Evolutionary conservation across 352 stramenopile species (phyloP).

Genomic region (Sclerospora graminicola): DNA sequence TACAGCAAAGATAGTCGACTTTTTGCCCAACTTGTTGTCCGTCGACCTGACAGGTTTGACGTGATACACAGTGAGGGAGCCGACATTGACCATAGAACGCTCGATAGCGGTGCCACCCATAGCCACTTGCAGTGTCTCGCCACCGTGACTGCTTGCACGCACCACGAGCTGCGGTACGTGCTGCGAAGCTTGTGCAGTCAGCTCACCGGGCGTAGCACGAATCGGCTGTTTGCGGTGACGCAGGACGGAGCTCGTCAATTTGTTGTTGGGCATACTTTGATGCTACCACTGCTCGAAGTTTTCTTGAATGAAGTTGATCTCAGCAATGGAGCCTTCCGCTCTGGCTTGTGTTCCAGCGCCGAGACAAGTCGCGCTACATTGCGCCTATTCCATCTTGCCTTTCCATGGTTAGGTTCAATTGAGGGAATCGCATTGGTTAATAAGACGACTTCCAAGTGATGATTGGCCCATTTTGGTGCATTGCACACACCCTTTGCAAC

Average conservation of each 20-base stretch:
- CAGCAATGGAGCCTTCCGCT: too few species aligned
- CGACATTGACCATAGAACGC: slow-evolving; percentile 47
- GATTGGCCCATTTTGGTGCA: slow-evolving; percentile 9
- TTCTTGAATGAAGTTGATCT: slow-evolving; percentile 20
- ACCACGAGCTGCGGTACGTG: slow-evolving; percentile 35
- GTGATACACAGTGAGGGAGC: slow-evolving; percentile 48
- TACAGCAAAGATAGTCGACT: slow-evolving; percentile 46
- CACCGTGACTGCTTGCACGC: slow-evolving; percentile 18
- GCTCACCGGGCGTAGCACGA: slow-evolving; percentile 9
- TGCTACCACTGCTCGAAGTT: slow-evolving; percentile 10
- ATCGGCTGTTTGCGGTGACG: slow-evolving; percentile 17
- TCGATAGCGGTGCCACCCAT: slow-evolving; percentile 59
- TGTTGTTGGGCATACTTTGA: slow-evolving; percentile 23
- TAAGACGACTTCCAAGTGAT: background rate
- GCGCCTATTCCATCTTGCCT: slow-evolving; percentile 16
- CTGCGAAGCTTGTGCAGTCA: slow-evolving; percentile 4
- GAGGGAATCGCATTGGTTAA: slow-evolving; percentile 1
- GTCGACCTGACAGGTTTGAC: slow-evolving; percentile 35
- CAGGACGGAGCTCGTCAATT: slow-evolving; percentile 14
- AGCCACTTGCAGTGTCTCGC: slow-evolving; percentile 27
- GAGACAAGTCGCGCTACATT: slow-evolving; percentile 9
- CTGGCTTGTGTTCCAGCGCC: slow-evolving; percentile 4
- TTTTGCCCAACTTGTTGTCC: slow-evolving; percentile 24
- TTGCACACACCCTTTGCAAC: slow-evolving; percentile 2
- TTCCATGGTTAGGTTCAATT: too few species aligned